phyloP scores from a whole-genome alignment of 116 monocot species.

The Phalaenopsis hybrid region DNA sequence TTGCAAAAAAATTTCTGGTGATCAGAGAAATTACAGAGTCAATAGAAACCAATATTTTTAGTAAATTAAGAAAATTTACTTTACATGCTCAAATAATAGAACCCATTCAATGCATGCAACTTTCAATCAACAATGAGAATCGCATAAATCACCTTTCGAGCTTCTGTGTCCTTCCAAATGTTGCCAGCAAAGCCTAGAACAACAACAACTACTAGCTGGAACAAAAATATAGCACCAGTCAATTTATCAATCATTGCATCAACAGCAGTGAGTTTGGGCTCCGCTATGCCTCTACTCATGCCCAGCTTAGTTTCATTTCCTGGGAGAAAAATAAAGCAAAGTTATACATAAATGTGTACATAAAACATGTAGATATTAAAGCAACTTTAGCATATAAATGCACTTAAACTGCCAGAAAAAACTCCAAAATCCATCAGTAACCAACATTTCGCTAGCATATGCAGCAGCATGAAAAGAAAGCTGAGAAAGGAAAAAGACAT shows the following conservation, averaged over 20 bases:
- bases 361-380: not conserved
- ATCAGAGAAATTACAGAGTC: not conserved
- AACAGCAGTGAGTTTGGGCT: constrained; percentile 93
- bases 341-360: not conserved
- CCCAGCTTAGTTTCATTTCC: constrained; percentile 97
- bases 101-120: not conserved
- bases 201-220: constrained; percentile 92
- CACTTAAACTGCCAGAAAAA: not conserved
- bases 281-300: constrained; percentile 92
- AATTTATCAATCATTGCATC: constrained; percentile 99
- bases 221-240: constrained; percentile 93
- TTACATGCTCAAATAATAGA: not conserved
- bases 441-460: not conserved
- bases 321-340: constrained; percentile 19
- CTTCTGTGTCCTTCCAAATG: constrained; percentile 96
- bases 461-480: not conserved
- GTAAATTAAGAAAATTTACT: not conserved
- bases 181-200: constrained; percentile 93
- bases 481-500: not conserved
- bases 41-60: not conserved
- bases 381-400: not conserved
- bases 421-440: not conserved
- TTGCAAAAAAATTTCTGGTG: not conserved
- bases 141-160: constrained; percentile 56
- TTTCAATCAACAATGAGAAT: not conserved